Conservation (phyloP, 2,329 filamentous ascomycete species). For the Apiospora saccharicola region DNA sequence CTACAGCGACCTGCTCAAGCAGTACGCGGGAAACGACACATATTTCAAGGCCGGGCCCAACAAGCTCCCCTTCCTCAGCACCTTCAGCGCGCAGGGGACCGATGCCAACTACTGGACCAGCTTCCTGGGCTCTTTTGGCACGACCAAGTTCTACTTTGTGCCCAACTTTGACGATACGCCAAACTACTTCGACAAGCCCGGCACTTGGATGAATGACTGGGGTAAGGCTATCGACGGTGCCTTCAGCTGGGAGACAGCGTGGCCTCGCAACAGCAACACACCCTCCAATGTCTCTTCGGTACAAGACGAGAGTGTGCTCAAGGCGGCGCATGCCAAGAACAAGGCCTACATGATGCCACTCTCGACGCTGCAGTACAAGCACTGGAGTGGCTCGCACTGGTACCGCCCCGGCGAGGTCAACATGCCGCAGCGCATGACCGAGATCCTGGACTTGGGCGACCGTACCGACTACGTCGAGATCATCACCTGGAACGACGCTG, state of each 20-base stretch:
- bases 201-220: slow-evolving; percentile 42
- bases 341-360: slow-evolving; percentile 47
- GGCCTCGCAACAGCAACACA: slow-evolving; percentile 39
- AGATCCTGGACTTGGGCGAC: slow-evolving; percentile 41
- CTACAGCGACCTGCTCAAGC: slow-evolving; percentile 35
- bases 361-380: slow-evolving; percentile 43
- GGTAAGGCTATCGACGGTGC: slow-evolving; percentile 43
- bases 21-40: slow-evolving; percentile 39
- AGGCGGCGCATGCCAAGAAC: slow-evolving; percentile 33
- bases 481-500: slow-evolving; percentile 40
- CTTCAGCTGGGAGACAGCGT: slow-evolving; percentile 48
- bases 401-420: slow-evolving; percentile 45
- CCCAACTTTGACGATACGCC: slow-evolving; percentile 42
- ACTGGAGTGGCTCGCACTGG: slow-evolving; percentile 36
- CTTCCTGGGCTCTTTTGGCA: slow-evolving; percentile 36
- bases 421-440: slow-evolving; percentile 44
- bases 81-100: slow-evolving; percentile 38
- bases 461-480: slow-evolving; percentile 43
- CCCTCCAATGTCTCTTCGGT: slow-evolving; percentile 39
- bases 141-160: slow-evolving; percentile 43
- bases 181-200: slow-evolving; percentile 42
- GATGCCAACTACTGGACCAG: slow-evolving; percentile 37
- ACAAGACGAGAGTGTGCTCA: slow-evolving; percentile 35
- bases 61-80: slow-evolving; percentile 41
- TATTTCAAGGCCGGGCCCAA: slow-evolving; percentile 40